phyloP scores from a whole-genome alignment of 2,329 filamentous ascomycete genomes.

The Sarocladium strictum region DNA sequence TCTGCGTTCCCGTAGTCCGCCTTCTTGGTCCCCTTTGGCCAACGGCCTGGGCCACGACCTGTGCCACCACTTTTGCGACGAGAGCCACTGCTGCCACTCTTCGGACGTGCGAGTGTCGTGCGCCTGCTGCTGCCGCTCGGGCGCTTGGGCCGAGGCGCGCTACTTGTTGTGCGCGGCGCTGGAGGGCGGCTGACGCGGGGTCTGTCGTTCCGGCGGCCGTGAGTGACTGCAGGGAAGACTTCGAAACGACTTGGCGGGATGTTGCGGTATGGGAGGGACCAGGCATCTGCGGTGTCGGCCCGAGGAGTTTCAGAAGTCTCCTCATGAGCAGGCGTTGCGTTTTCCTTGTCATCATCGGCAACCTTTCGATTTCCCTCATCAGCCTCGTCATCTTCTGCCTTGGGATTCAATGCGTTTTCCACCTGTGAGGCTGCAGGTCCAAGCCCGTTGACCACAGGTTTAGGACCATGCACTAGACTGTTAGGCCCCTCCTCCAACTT shows the following conservation, averaged over 20 bases:
- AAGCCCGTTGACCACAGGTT: constrained; percentile 19
- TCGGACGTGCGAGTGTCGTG: constrained; percentile 31
- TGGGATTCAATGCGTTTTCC: constrained; percentile 6
- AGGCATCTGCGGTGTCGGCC: constrained; percentile 27
- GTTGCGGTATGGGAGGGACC: constrained; percentile 42
- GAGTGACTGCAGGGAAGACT: constrained; percentile 63
- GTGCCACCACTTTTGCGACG: constrained; percentile 55
- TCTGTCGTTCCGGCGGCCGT: constrained; percentile 40
- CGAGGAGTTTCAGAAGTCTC: constrained; percentile 18
- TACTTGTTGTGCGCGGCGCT: constrained; percentile 28
- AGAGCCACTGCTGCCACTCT: constrained; percentile 31
- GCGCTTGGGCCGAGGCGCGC: constrained; percentile 32
- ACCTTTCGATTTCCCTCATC: not conserved
- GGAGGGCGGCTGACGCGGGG: constrained; percentile 35
- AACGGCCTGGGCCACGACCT: constrained; percentile 57
- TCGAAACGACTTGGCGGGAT: constrained; percentile 71
- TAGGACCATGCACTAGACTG: constrained; percentile 14
- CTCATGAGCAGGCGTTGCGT: constrained; percentile 13
- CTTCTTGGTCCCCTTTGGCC: constrained; percentile 64
- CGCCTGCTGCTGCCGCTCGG: constrained; percentile 25
- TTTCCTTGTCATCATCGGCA: constrained; percentile 25
- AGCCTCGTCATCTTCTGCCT: not conserved
- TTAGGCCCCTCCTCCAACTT: constrained; percentile 28
- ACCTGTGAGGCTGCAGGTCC: not conserved
- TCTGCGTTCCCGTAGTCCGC: constrained; percentile 62